These are phyloP conservation scores for Begonia loranthoides DNA, from an alignment of 306 rosid genomes.

Conservation along the genomic window DNA sequence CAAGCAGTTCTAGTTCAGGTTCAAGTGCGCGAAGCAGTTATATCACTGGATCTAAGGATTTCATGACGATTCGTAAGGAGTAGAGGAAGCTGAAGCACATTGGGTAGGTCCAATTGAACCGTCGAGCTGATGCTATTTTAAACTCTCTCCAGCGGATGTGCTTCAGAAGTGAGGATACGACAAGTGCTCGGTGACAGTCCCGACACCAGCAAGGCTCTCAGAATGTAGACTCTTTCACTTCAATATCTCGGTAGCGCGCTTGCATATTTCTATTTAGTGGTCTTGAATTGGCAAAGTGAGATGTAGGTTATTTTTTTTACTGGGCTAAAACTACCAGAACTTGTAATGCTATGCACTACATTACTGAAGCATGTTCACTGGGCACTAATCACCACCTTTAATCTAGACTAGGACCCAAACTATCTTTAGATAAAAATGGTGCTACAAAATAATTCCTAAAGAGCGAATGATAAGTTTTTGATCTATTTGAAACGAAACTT, in stretches of 20 bases:
- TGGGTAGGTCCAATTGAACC: no score
- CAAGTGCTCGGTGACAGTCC: no score
- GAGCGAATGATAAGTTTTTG: neutral
- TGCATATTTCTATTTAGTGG: neutral
- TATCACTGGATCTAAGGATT: slow-evolving; percentile 16
- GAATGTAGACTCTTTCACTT: no score
- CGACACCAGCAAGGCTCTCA: no score
- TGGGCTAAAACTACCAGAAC: no score
- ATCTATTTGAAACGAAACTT: neutral
- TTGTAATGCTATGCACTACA: no score
- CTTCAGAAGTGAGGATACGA: no score
- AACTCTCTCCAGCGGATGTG: no score
- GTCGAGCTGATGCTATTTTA: no score
- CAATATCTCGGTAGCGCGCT: slow-evolving; percentile 1
- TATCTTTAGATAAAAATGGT: neutral
- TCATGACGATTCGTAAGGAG: no score
- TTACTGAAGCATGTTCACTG: no score
- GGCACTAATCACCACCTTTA: neutral
- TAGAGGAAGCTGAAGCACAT: no score
- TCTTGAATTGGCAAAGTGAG: neutral
- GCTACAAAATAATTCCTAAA: neutral
- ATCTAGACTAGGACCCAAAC: neutral
- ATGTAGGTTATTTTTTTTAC: neutral
- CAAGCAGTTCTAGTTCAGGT: slow-evolving; percentile 37
- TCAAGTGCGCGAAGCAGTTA: slow-evolving; percentile 41